Evolutionary conservation across 2,329 filamentous ascomycete genomes (phyloP), one percentile per base, ranked within the genome.

Genomic region (Zasmidium cellare): DNA sequence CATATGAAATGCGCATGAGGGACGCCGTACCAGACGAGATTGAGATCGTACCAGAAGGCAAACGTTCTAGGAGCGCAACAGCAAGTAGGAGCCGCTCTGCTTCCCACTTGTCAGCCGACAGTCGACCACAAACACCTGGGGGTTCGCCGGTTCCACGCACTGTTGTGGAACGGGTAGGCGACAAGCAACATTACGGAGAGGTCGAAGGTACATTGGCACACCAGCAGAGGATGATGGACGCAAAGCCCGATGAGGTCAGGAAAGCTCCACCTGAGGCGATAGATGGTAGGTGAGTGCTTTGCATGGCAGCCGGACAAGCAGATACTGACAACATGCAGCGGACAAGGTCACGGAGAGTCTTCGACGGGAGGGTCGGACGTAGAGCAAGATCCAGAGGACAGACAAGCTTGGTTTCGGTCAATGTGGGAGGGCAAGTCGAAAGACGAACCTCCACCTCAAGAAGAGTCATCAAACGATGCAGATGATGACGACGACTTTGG

Each of bases 401-500:
- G 63, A 48, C 69, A 71, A 51, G 67, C 65, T 6, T 72, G 69
- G 68, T 70, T 72, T 48, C 55, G 66, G 18, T 65, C 63, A 3
- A 71, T 71, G 69, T 72, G 70, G 70, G 67, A 70, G 47, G 63
- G 60, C 9, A 58, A 65, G 41, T 28, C 57, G 44, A 46, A 65
- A 31, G 61, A 62, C 50, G 51, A 65, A 18, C 46, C 48, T 20
- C 51, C 51, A 46, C 57, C 62, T 46, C 55, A 55, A 41, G 47
- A 51, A 48, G 47, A 58, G 20, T 47, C 51, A 49, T 47, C 25
- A 50, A 59, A 58, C 41, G 54, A 62, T 46, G 80, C 76, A 18
- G 73, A 74, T 53, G 87, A 90, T 68, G 91, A 91, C 74, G 87
- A 89, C 69, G 88, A 87, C 65, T 85, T 86, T 72, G 84, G 83